Evolutionary conservation across 768 basidiomycete genomes (phyloP).

Genomic region (Sporobolomyces pararoseus): DNA sequence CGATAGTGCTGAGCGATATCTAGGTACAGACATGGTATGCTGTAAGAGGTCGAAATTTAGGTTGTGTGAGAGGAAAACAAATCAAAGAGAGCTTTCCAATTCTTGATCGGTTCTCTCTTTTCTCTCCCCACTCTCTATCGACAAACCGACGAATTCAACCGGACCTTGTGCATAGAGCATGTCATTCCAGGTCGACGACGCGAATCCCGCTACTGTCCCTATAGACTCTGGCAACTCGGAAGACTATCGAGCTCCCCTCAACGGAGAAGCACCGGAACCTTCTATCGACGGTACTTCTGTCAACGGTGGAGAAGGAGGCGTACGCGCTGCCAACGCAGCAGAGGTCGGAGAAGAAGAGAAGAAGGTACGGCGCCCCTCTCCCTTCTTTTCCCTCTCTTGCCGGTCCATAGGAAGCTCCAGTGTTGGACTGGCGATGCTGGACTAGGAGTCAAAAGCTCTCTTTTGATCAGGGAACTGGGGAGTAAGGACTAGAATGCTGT

Average conservation of each 20-base stretch:
- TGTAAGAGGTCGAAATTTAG: too few species aligned
- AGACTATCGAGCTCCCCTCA: constrained; percentile 35
- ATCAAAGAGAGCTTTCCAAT: neutral
- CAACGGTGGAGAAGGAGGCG: constrained; percentile 28
- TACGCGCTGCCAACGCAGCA: constrained; percentile 7
- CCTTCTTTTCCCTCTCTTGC: neutral
- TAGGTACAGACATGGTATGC: constrained; percentile 9
- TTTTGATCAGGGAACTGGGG: too few species aligned
- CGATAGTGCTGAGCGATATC: constrained; percentile 15
- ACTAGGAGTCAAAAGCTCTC: too few species aligned
- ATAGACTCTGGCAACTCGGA: neutral
- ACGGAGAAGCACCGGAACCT: constrained; percentile 37
- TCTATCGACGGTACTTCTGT: constrained; percentile 33
- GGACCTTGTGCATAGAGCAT: too few species aligned
- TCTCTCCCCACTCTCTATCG: neutral
- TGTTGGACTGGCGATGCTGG: too few species aligned
- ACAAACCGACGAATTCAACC: neutral
- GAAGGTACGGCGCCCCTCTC: constrained; percentile 15
- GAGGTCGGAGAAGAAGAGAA: constrained; percentile 35
- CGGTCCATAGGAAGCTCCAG: neutral
- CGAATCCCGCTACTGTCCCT: constrained; percentile 7
- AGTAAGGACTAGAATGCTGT: too few species aligned
- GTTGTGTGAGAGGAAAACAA: too few species aligned
- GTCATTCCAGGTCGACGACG: constrained; percentile 13
- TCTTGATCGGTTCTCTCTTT: too few species aligned